A percentile compares a stretch with the other conserved stretches of the same genome.
phyloP scores from a whole-genome alignment of 2,329 filamentous ascomycete genomes.

The Macrophomina tecta region DNA sequence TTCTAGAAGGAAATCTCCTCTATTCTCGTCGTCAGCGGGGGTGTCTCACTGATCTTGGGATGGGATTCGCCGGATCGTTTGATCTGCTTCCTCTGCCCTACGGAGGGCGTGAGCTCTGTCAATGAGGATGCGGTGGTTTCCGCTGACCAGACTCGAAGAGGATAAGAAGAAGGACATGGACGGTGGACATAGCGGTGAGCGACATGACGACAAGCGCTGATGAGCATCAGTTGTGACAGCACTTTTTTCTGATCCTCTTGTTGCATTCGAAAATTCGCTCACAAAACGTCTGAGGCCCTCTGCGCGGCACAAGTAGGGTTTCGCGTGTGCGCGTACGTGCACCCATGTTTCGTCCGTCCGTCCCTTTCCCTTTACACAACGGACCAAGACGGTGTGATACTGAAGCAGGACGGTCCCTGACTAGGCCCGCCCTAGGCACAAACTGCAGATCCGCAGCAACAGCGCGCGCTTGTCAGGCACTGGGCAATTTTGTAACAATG shows the following conservation, averaged over 20 bases:
- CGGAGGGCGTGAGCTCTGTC: slow-evolving; percentile 2
- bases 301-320: not conserved
- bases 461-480: slow-evolving; percentile 1
- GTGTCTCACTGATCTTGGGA: not conserved
- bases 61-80: slow-evolving; percentile 14
- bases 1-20: slow-evolving; percentile 16
- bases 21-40: not conserved
- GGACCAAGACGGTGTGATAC: slow-evolving; percentile 24
- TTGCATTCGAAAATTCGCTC: not conserved
- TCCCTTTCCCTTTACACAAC: slow-evolving; percentile 7
- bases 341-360: not conserved
- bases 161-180: not conserved
- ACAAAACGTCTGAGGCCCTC: not conserved
- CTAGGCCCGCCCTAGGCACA: slow-evolving; percentile 14
- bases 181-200: slow-evolving; percentile 9
- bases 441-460: slow-evolving; percentile 21
- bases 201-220: not conserved
- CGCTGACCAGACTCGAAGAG: slow-evolving; percentile 14
- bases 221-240: slow-evolving; percentile 1
- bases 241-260: not conserved
- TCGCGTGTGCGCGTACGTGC: not conserved
- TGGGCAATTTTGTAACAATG: slow-evolving; percentile 16
- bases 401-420: slow-evolving; percentile 21
- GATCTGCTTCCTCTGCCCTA: slow-evolving; percentile 5
- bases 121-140: slow-evolving; percentile 13